Evolutionary conservation across 208 protist genomes (phyloP), one percentile per base, ranked within the genome.

Genomic region (Crithidia brevicula): DNA sequence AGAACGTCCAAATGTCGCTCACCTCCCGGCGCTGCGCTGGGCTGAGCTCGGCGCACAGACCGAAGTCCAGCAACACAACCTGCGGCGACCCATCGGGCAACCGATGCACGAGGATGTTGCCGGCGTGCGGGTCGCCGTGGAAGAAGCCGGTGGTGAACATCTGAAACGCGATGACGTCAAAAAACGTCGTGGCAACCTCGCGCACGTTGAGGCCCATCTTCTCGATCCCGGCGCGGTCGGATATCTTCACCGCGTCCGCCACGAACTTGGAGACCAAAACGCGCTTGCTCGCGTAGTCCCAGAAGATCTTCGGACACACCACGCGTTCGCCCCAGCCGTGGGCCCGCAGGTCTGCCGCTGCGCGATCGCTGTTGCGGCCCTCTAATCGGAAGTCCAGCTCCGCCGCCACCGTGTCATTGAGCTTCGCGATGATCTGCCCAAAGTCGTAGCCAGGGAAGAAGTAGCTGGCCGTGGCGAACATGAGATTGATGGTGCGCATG

Each of bases 361-460:
- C 89, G 1, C 87, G 77, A 20, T 98, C 93, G 50, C 82, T 90
- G 65, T 98, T 98, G 46, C 81, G 72, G 11, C 82, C 96, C 70
- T 99, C 98, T 25, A 97, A 59, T 3, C 87, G 57, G 78, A 99
- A 99, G 61, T 99, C 94, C 4, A 98, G 81, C 73, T 99, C 97
- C 5, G 84, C 81, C 33, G 79, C 89, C 13, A 97, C 84, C 6
- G 89, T 97, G 62, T 88, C 83, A 58, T 96, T 94, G 28, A 94
- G 79, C 67, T 95, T 92, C n/a, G 69, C 65, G 57, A 97, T 74
- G 64, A 97, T 92, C 46, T 85, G 69, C 2, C 86, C 83, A 71
- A 98, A 88, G 66, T 98, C 86, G 66, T 94, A 98, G 9, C 88
- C 92, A 4, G 84, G 80, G 69, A 89, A 97, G 25, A 96, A 80